Evolutionary conservation across 441 rosid genomes (phyloP).

Genomic region (Francoa sonchifolia): DNA sequence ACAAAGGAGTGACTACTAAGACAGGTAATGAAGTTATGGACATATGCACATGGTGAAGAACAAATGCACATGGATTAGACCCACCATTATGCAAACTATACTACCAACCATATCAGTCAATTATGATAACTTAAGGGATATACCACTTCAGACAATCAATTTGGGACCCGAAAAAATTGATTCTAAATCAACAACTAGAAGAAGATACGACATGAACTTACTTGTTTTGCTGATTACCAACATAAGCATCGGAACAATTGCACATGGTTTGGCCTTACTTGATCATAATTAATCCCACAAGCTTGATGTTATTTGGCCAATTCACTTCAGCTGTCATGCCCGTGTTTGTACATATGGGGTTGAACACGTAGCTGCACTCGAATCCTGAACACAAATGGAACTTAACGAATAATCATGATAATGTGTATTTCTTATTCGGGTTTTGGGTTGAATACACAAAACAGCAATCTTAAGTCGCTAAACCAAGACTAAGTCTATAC

Average conservation of each 20-base stretch:
- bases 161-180: not conserved
- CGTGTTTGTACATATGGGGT: no score
- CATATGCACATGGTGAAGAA: constrained; percentile 22
- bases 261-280: no score
- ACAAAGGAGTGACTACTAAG: no score
- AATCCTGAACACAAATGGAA: no score
- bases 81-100: constrained; percentile 2
- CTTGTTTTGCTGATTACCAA: not conserved
- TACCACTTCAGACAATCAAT: not conserved
- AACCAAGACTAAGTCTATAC: constrained; percentile 29
- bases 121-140: not conserved
- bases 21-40: no score
- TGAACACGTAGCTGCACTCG: no score
- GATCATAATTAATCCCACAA: no score
- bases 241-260: no score
- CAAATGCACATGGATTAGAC: constrained; percentile 30
- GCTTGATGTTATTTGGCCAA: no score
- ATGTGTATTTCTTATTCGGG: constrained; percentile 13
- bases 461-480: constrained; percentile 31
- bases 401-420: constrained; percentile 4
- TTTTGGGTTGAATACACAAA: constrained; percentile 8
- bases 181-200: not conserved
- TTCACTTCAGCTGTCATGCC: no score
- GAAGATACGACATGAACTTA: constrained; percentile 1
- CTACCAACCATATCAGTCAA: not conserved